These are phyloP conservation scores for Gilbertella persicaria DNA, from an alignment of 371 early-diverging fungal species.

Conservation along the genomic window DNA sequence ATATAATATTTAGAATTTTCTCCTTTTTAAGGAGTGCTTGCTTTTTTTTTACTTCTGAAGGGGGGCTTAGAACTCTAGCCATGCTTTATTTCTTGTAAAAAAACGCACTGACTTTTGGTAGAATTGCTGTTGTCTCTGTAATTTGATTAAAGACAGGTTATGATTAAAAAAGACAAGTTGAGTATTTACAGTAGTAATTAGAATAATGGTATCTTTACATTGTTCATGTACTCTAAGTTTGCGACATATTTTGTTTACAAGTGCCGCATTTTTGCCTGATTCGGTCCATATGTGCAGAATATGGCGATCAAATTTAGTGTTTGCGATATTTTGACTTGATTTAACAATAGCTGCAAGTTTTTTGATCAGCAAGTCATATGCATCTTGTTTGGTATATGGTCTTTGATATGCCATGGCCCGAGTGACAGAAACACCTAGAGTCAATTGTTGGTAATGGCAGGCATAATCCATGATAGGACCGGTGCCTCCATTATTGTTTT, in stretches of 20 bases:
- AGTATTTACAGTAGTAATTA: conserved; percentile 31
- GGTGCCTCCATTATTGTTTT: conserved; percentile 11
- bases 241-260: conserved; percentile 17
- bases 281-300: conserved; percentile 62
- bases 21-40: background rate
- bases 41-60: too few relatives aligned
- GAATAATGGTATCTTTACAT: conserved; percentile 23
- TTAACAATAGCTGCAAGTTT: conserved; percentile 46
- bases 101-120: background rate
- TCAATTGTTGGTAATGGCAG: conserved; percentile 15
- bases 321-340: conserved; percentile 27
- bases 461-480: conserved; percentile 63
- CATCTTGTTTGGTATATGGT: conserved; percentile 41
- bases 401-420: conserved; percentile 51
- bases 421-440: conserved; percentile 59
- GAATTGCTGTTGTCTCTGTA: background rate
- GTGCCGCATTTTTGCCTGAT: conserved; percentile 38
- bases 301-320: conserved; percentile 42
- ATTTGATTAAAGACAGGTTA: background rate
- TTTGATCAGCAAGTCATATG: conserved; percentile 42
- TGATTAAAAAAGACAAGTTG: conserved; percentile 14
- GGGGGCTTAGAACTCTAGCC: too few relatives aligned
- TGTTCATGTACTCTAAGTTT: conserved; percentile 5
- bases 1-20: too few relatives aligned
- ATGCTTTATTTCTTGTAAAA: background rate